A percentile compares a stretch with the other conserved stretches of the same genome.
phyloP scores from a whole-genome alignment of 805 yeast genomes.

The Yamadazyma laniorum region DNA sequence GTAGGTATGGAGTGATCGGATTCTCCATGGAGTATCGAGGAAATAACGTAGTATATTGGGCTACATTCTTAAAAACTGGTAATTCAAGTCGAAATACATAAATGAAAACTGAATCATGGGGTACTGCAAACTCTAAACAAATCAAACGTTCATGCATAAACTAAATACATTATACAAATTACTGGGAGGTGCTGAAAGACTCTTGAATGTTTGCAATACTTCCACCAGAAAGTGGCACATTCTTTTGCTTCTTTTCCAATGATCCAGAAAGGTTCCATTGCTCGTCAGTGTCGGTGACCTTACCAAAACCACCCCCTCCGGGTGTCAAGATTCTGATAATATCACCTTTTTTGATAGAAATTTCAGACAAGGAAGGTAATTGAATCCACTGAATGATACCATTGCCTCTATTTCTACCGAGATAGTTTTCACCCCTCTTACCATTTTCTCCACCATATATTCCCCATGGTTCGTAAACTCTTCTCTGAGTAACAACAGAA shows the following conservation, averaged over 20 bases:
- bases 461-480: slow-evolving; percentile 20
- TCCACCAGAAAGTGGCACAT: slow-evolving; percentile 16
- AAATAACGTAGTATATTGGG: no score
- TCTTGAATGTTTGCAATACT: slow-evolving; percentile 19
- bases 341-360: slow-evolving; percentile 60
- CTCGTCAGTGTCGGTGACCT: slow-evolving; percentile 16
- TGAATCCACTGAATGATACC: slow-evolving; percentile 19
- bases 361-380: slow-evolving; percentile 64
- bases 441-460: slow-evolving; percentile 31
- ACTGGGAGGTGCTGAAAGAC: slow-evolving; percentile 22
- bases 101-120: no score
- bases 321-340: slow-evolving; percentile 68
- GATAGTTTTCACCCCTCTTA: slow-evolving; percentile 37
- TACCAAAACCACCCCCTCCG: slow-evolving; percentile 84
- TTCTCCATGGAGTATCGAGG: no score
- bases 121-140: no score
- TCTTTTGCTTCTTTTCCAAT: neutral
- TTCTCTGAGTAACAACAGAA: slow-evolving; percentile 20
- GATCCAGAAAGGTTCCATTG: slow-evolving; percentile 12
- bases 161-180: slow-evolving; percentile 10
- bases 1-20: no score
- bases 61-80: no score
- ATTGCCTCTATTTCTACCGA: slow-evolving; percentile 29
- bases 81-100: no score
- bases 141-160: no score